These are phyloP conservation scores for Dactylonectria estremocensis DNA, from an alignment of 2,329 filamentous ascomycete genomes.

Conservation along the genomic window DNA sequence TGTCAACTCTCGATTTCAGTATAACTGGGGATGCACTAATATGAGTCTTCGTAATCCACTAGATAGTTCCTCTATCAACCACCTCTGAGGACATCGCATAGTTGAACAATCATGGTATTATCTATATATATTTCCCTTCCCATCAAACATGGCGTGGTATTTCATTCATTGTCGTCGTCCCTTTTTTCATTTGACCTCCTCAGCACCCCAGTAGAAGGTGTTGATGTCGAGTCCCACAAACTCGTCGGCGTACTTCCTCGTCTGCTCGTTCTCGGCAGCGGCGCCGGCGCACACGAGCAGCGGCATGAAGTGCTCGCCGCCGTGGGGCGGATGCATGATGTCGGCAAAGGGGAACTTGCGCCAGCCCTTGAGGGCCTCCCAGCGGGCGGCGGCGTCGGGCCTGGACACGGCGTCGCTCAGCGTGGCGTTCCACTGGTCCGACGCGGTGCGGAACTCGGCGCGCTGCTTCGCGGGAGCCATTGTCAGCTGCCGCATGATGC, in stretches of 20 bases:
- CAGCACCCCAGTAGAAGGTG: conserved; percentile 69
- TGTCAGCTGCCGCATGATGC: conserved; percentile 59
- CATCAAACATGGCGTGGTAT: conserved; percentile 7
- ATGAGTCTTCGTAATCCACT: background rate
- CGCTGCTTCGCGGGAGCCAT: conserved; percentile 38
- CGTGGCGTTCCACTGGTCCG: conserved; percentile 62
- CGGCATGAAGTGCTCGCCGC: conserved; percentile 73
- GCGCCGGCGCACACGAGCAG: conserved; percentile 70
- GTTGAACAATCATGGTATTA: background rate
- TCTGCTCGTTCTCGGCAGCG: conserved; percentile 60
- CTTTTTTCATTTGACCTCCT: conserved; percentile 39
- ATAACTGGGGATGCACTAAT: too few relatives aligned
- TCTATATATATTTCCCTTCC: background rate
- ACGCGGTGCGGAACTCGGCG: conserved; percentile 46
- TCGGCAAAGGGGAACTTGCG: conserved; percentile 63
- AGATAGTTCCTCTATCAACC: background rate
- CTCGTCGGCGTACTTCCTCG: conserved; percentile 63
- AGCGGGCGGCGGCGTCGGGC: conserved; percentile 53
- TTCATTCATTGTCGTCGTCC: background rate
- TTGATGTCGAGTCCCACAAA: conserved; percentile 65
- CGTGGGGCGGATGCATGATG: conserved; percentile 67
- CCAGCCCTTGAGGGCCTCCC: conserved; percentile 62
- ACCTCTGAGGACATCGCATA: background rate
- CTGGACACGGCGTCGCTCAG: conserved; percentile 59
- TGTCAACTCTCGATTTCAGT: too few relatives aligned